Evolutionary conservation across 163 green algal species (phyloP).

Genomic region (Coccomyxa subellipsoidea): DNA sequence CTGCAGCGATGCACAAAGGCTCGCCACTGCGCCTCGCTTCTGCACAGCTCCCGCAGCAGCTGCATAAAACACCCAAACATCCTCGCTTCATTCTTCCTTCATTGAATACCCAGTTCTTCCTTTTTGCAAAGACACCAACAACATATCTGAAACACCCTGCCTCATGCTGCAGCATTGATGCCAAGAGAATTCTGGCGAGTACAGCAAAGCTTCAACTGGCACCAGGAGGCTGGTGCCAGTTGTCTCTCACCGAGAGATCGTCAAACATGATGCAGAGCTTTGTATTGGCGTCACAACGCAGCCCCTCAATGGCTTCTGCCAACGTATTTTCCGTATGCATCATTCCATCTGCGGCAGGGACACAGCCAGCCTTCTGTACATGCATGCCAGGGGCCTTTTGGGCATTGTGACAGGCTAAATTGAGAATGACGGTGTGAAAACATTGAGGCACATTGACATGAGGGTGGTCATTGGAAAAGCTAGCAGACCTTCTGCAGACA

Average conservation of each 20-base stretch:
- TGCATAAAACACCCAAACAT: background rate
- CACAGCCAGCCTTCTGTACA: background rate
- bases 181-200: too few relatives aligned
- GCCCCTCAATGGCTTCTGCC: background rate
- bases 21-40: background rate
- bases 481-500: background rate
- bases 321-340: background rate
- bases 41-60: background rate
- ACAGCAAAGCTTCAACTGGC: too few relatives aligned
- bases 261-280: background rate
- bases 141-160: too few relatives aligned
- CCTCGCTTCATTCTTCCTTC: background rate
- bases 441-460: too few relatives aligned
- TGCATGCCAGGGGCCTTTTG: too few relatives aligned
- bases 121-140: too few relatives aligned
- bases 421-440: too few relatives aligned
- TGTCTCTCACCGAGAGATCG: background rate
- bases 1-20: background rate
- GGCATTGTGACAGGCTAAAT: too few relatives aligned
- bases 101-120: too few relatives aligned
- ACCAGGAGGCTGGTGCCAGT: too few relatives aligned
- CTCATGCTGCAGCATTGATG: background rate
- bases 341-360: background rate
- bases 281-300: background rate
- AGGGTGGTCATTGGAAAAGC: background rate